Percentiles rank a stretch among this genome's conserved stretches.
Evolutionary conservation across 495 filamentous ascomycete species (phyloP).

Genomic region (Extremus antarcticus): DNA sequence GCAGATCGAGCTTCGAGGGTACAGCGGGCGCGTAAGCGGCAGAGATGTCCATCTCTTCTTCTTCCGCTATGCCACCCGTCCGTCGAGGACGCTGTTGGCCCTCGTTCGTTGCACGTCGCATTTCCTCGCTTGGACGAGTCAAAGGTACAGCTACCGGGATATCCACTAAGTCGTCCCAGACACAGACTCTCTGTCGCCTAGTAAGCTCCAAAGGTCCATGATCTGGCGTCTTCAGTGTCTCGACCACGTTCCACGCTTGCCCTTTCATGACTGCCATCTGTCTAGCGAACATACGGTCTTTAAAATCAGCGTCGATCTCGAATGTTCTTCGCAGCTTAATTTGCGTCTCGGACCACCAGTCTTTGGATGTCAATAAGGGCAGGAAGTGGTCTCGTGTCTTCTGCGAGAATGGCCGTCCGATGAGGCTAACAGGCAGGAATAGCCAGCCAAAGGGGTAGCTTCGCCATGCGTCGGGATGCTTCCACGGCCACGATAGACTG

Average conservation of each 20-base stretch:
- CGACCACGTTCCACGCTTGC: constrained; percentile 97
- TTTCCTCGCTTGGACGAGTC: constrained; percentile 62
- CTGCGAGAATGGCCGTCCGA: constrained; percentile 90
- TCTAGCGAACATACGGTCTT: constrained; percentile 92
- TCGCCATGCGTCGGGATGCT: constrained; percentile 90
- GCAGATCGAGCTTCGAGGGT: constrained; percentile 47
- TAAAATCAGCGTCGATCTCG: constrained; percentile 84
- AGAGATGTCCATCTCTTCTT: constrained; percentile 91
- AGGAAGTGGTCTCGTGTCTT: constrained; percentile 89
- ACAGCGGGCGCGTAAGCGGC: constrained; percentile 38
- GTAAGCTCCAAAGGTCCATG: constrained; percentile 92
- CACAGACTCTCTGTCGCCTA: constrained; percentile 76
- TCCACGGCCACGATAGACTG: constrained; percentile 97
- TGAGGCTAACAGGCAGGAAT: constrained; percentile 90
- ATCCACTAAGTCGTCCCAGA: constrained; percentile 97
- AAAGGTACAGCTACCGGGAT: constrained; percentile 88
- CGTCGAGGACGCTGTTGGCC: constrained; percentile 5
- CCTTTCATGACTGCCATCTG: constrained; percentile 99
- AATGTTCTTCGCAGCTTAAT: constrained; percentile 73
- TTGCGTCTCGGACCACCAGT: constrained; percentile 96
- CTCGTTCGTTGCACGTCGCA: constrained; percentile 44
- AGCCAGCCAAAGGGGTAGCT: constrained; percentile 98
- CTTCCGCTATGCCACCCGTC: constrained; percentile 28
- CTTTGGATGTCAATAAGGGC: constrained; percentile 79
- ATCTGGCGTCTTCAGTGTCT: constrained; percentile 83